Conservation (phyloP, 768 basidiomycete species). For the Bullera alba region DNA sequence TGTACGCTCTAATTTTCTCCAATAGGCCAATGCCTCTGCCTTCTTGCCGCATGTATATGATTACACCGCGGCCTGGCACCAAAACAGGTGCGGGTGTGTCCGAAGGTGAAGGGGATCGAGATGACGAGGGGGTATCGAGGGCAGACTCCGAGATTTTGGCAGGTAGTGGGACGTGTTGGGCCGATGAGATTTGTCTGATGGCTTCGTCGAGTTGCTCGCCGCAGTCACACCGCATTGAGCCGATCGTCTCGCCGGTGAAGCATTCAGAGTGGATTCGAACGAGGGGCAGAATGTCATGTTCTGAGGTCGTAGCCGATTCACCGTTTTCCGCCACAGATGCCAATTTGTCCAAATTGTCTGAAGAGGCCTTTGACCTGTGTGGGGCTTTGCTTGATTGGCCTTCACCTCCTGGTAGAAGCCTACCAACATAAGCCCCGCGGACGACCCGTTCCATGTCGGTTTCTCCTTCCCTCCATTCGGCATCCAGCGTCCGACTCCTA, state of each 20-base stretch:
- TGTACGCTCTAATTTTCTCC: slow-evolving; percentile 94
- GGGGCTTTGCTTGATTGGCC: slow-evolving; percentile 16
- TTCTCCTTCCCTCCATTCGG: slow-evolving; percentile 74
- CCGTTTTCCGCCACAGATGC: neutral
- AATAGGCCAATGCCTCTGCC: slow-evolving; percentile 93
- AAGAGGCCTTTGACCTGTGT: neutral
- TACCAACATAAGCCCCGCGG: slow-evolving; percentile 86
- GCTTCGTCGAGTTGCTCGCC: slow-evolving; percentile 98
- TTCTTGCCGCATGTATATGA: slow-evolving; percentile 93
- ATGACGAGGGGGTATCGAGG: neutral
- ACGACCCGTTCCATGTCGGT: slow-evolving; percentile 89
- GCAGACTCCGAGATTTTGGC: neutral
- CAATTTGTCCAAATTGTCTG: neutral
- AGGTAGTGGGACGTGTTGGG: slow-evolving; percentile 18
- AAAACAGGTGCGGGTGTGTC: slow-evolving; percentile 44
- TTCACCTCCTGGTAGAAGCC: slow-evolving; percentile 45
- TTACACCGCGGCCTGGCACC: slow-evolving; percentile 80
- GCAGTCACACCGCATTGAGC: slow-evolving; percentile 97
- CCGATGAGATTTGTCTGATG: slow-evolving; percentile 61
- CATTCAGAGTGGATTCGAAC: slow-evolving; percentile 97
- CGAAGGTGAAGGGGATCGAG: slow-evolving; percentile 59
- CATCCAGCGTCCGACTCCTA: slow-evolving; percentile 72
- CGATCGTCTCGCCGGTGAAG: slow-evolving; percentile 96
- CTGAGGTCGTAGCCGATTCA: neutral
- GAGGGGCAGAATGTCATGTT: slow-evolving; percentile 59